A percentile compares a stretch with the other conserved stretches of the same genome.
These are phyloP conservation scores for Lolium multiflorum DNA, from an alignment of 176 grass and related monocot species.

Conservation along the genomic window DNA sequence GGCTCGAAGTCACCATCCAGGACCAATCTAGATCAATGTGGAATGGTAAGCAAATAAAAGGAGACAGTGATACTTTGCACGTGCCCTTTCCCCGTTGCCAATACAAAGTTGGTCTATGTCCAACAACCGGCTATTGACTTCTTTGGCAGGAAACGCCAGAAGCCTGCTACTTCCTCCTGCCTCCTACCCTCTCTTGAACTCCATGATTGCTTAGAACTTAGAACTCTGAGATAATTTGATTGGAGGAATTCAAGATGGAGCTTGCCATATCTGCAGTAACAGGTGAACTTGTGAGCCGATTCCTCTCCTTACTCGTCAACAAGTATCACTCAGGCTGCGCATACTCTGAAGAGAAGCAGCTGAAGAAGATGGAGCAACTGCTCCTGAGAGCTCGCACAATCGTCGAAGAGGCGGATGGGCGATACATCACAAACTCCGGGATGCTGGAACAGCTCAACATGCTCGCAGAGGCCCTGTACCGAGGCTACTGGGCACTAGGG, in stretches of 20 bases:
- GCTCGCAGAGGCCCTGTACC: slow-evolving; percentile 21
- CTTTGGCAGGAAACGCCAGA: not conserved
- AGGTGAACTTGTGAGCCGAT: not conserved
- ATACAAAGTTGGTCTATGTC: too few species aligned
- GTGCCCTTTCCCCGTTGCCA: too few species aligned
- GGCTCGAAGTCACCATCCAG: not conserved
- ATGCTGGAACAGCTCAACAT: slow-evolving; percentile 8
- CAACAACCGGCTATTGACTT: too few species aligned
- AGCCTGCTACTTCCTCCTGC: not conserved
- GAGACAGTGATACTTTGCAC: too few species aligned
- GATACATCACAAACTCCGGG: too few species aligned
- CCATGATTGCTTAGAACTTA: not conserved
- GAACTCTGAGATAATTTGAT: not conserved
- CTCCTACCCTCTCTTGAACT: not conserved
- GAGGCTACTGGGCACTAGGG: not conserved
- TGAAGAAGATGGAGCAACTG: not conserved
- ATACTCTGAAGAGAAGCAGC: not conserved
- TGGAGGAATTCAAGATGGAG: too few species aligned
- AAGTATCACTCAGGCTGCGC: not conserved
- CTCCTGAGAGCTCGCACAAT: not conserved
- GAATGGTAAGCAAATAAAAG: too few species aligned
- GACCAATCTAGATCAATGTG: too few species aligned
- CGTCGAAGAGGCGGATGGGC: slow-evolving; percentile 6
- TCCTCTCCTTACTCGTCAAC: not conserved
- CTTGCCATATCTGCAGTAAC: too few species aligned